Conservation (phyloP, 441 rosid genomes). For the Adansonia gregorii region DNA sequence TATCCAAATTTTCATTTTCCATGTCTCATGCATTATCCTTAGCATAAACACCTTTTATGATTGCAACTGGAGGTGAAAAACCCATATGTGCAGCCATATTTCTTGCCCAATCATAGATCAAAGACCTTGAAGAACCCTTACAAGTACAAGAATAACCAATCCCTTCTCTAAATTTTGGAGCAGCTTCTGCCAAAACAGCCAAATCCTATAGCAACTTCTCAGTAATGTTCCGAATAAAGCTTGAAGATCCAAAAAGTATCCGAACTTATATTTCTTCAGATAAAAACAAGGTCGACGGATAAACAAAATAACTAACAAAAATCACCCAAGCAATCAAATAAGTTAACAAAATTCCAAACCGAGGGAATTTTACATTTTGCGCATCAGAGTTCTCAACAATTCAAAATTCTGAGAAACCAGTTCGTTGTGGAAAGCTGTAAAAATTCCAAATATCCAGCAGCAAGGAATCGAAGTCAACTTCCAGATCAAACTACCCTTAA, state of each 20-base stretch:
- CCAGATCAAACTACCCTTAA: constrained; percentile 22
- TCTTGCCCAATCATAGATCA: constrained; percentile 53
- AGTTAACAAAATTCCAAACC: constrained; percentile 27
- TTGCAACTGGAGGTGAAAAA: constrained; percentile 54
- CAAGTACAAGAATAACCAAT: constrained; percentile 19
- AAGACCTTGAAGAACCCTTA: constrained; percentile 27
- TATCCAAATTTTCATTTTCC: constrained; percentile 57
- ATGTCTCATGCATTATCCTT: constrained; percentile 45
- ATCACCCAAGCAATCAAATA: constrained; percentile 30
- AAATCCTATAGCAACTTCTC: constrained; percentile 29
- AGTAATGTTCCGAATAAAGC: constrained; percentile 24
- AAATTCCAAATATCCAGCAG: constrained; percentile 16
- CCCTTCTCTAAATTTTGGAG: constrained; percentile 17
- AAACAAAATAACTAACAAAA: constrained; percentile 5
- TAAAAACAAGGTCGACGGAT: not conserved
- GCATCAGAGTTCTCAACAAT: constrained; percentile 14
- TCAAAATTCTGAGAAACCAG: constrained; percentile 26
- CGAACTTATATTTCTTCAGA: constrained; percentile 30
- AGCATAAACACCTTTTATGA: constrained; percentile 57
- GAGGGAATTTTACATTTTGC: constrained; percentile 14
- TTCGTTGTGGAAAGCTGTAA: constrained; percentile 25
- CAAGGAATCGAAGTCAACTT: constrained; percentile 27
- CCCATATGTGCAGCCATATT: constrained; percentile 68
- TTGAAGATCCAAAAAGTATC: constrained; percentile 27
- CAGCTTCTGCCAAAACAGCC: constrained; percentile 6